Percentiles rank a stretch among this genome's conserved stretches.
These are phyloP conservation scores for Cordyceps farinosa DNA, from an alignment of 2,329 filamentous ascomycete species.

Conservation along the genomic window DNA sequence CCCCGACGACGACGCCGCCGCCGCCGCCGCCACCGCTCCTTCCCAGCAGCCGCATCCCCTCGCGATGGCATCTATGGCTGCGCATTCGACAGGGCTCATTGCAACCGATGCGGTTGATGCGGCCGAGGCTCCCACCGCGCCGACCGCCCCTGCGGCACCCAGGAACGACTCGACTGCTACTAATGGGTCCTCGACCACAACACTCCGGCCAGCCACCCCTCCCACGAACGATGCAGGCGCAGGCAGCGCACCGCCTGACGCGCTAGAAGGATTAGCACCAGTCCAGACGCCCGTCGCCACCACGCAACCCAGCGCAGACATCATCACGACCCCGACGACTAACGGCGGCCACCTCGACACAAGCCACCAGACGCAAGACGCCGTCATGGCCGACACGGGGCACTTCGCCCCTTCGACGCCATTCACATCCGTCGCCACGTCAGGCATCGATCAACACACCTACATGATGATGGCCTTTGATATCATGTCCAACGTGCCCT, in stretches of 20 bases:
- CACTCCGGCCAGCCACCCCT: slow-evolving; percentile 6
- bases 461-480: slow-evolving; percentile 46
- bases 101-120: slow-evolving; percentile 16
- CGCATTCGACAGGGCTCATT: slow-evolving; percentile 15
- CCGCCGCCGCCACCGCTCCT: slow-evolving; percentile 9
- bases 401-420: slow-evolving; percentile 32
- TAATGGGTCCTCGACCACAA: neutral
- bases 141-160: slow-evolving; percentile 3
- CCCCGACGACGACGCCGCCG: slow-evolving; percentile 14
- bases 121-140: slow-evolving; percentile 5
- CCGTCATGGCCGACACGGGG: slow-evolving; percentile 23
- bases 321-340: neutral
- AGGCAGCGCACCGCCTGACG: neutral
- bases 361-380: slow-evolving; percentile 17
- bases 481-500: slow-evolving; percentile 35
- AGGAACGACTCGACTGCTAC: neutral
- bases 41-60: slow-evolving; percentile 19
- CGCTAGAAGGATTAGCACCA: neutral
- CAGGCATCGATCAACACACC: slow-evolving; percentile 36
- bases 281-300: neutral
- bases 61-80: slow-evolving; percentile 21
- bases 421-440: slow-evolving; percentile 32
- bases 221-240: neutral
- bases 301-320: slow-evolving; percentile 4
- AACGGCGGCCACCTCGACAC: slow-evolving; percentile 18